These are phyloP conservation scores for Elymus sibiricus DNA, from an alignment of 176 grass and related monocot genomes.

Conservation along the genomic window DNA sequence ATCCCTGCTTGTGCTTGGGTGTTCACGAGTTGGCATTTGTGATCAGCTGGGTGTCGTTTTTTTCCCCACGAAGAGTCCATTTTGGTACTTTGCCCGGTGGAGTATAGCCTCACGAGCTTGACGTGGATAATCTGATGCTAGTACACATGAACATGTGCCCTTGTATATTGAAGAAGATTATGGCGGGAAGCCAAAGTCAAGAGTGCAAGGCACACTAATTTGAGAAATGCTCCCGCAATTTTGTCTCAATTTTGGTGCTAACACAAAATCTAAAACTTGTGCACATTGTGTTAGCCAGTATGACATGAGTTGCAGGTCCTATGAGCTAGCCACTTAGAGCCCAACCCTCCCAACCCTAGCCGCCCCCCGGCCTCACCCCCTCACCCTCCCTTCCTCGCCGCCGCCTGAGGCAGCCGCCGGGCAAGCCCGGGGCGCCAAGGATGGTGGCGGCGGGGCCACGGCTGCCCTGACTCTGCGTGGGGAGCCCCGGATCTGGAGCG, in stretches of 20 bases:
- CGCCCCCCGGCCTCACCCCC: no score
- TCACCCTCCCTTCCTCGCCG: no score
- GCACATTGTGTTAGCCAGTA: neutral
- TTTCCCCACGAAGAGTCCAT: neutral
- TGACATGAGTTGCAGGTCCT: no score
- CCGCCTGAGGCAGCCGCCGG: no score
- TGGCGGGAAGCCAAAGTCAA: neutral
- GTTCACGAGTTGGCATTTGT: neutral
- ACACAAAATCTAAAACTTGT: neutral
- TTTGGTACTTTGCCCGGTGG: neutral
- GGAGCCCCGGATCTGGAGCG: no score
- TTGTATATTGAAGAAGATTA: neutral
- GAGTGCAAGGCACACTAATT: neutral
- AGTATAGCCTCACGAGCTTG: neutral
- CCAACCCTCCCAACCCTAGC: no score
- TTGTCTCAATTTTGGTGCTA: neutral
- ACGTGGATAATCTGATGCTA: neutral
- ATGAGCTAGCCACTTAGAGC: no score
- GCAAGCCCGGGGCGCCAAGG: no score
- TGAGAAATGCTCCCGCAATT: neutral
- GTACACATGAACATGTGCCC: neutral
- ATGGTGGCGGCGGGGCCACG: no score
- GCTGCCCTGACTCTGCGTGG: no score
- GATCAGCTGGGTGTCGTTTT: neutral
- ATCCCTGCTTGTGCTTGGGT: neutral